phyloP scores from a whole-genome alignment of 495 filamentous ascomycete species.

The Penicillium robsamsonii region DNA sequence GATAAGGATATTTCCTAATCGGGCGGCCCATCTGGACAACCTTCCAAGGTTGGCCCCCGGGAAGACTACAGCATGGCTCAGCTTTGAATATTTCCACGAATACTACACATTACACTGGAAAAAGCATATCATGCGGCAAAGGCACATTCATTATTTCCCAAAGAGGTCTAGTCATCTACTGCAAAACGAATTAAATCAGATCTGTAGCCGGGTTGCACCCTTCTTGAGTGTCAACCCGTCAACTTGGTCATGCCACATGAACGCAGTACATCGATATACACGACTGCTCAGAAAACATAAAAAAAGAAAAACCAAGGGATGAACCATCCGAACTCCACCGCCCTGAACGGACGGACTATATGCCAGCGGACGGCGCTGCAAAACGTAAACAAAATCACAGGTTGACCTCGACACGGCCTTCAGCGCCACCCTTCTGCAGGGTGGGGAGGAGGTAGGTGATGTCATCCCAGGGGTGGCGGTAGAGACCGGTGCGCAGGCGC shows the following conservation, averaged over 20 bases:
- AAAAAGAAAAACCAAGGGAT: constrained; percentile 38
- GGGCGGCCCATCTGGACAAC: no score
- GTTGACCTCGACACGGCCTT: constrained; percentile 89
- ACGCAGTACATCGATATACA: constrained; percentile 35
- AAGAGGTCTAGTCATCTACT: constrained; percentile 34
- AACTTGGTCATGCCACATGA: constrained; percentile 37
- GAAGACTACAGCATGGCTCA: neutral
- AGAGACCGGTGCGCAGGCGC: constrained; percentile 93
- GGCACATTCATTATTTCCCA: constrained; percentile 34
- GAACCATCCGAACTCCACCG: constrained; percentile 48
- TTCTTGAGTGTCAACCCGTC: constrained; percentile 29
- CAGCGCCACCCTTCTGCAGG: constrained; percentile 70
- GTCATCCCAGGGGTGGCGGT: constrained; percentile 98
- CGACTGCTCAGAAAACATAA: constrained; percentile 33
- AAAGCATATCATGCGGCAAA: constrained; percentile 23
- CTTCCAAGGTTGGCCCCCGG: no score
- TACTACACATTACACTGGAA: no score
- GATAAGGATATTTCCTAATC: constrained; percentile 19
- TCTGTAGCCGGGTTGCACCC: constrained; percentile 29
- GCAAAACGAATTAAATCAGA: constrained; percentile 32
- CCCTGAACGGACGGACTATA: constrained; percentile 37
- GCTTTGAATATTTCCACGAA: neutral
- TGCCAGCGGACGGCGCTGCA: constrained; percentile 37
- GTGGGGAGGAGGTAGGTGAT: constrained; percentile 94
- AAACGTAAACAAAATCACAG: constrained; percentile 51